A percentile compares a stretch with the other conserved stretches of the same genome.
These are phyloP conservation scores for Prunus fruticosa DNA, from an alignment of 306 rosid genomes.

Conservation along the genomic window DNA sequence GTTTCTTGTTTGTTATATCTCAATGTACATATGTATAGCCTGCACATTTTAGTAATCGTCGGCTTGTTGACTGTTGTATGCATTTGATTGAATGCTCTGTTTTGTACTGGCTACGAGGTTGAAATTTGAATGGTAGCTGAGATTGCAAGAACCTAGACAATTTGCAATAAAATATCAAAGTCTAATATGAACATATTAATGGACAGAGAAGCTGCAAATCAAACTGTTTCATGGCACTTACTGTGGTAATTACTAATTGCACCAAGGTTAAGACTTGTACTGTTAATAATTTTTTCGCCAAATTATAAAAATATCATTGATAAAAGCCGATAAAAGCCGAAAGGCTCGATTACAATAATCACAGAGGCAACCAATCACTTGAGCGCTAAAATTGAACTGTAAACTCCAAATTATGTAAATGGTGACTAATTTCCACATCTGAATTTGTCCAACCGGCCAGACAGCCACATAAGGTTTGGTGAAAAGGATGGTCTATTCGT, in stretches of 20 bases:
- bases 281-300: too few species aligned
- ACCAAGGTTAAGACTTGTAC: too few species aligned
- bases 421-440: background rate
- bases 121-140: background rate
- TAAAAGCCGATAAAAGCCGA: too few species aligned
- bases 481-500: background rate
- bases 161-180: too few species aligned
- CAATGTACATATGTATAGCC: background rate
- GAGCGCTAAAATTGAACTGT: background rate
- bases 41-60: background rate
- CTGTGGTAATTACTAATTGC: too few species aligned
- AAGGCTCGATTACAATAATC: too few species aligned
- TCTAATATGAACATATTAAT: too few species aligned
- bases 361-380: too few species aligned
- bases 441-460: conserved; percentile 1
- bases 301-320: too few species aligned
- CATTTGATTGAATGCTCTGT: background rate
- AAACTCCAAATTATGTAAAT: background rate
- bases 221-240: background rate
- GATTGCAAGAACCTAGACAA: background rate
- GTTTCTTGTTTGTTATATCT: conserved; percentile 4
- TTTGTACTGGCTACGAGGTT: background rate
- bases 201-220: background rate
- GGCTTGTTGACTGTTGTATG: too few species aligned
- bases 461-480: conserved; percentile 22